Evolutionary conservation across 352 stramenopile genomes (phyloP), one percentile per base, ranked within the genome.

Genomic region (Phytophthora niederhauseri): DNA sequence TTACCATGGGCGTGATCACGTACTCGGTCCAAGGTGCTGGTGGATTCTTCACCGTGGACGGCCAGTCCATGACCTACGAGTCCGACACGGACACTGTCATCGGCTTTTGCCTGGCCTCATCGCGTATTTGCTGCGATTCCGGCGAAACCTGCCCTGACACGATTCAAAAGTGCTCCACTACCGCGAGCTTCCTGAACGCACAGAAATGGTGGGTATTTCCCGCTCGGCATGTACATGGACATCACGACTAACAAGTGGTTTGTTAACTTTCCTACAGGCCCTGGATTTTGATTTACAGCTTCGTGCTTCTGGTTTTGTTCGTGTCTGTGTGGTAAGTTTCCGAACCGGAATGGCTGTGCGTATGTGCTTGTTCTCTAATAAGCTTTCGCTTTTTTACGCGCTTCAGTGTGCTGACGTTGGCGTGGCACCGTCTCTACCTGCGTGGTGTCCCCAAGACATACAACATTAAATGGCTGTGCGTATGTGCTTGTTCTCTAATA

Each of bases 271-370:
- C 31, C 22, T 38, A 26, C 58, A 88, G 75, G 88, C 89, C 89
- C 12, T 96, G 89, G 89, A 95, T 95, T 66, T 66, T 96, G 41
- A 92, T 96, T 56, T 96, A 96, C 73, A 76, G 65, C 50, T 95
- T 96, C 45, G 87, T 96, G 30, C 82, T 96, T 31, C 70, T 95
- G 28, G 89, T 96, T 41, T 66, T 96, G 17, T 81, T 95, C 53
- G 85, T 96, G 20, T 95, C 84, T 19, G 87, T 96, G 17, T 89
- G 79, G 82, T 91, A 76, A 49, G 80, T 70, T 6, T 20, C 28
- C 26, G 34, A 2, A 46, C 52, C 57, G 14, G n/a, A 54, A 15
- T 15, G 34, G 4, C 34, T 41, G 11, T 41, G 9, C 11, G 34
- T 17, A 41, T 31, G 34, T 41, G 34, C 34, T 38, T 41, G 34